Percentiles rank a stretch among this genome's conserved stretches.
Evolutionary conservation across 192 early-diverging fungal species (phyloP).

Genomic region (Backusella luteola): DNA sequence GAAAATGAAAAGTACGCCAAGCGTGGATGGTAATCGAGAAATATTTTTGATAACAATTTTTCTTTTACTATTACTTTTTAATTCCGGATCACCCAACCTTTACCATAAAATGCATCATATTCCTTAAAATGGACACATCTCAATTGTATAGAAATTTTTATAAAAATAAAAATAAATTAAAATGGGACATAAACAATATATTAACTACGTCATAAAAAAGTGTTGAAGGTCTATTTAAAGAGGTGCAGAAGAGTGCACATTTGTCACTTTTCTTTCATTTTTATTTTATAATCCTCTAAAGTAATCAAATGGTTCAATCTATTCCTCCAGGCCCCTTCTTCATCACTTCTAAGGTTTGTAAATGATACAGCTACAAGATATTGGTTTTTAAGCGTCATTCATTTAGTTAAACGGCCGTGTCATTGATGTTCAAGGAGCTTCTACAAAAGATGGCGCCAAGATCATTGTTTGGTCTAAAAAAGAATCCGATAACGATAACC

Average conservation of each 20-base stretch:
- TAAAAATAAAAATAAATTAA: not conserved
- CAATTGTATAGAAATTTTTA: constrained; percentile 3
- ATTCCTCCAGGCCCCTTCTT: constrained; percentile 12
- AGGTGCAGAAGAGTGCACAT: not conserved
- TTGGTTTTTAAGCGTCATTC: not conserved
- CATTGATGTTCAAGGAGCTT: constrained; percentile 22
- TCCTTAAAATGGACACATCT: not conserved
- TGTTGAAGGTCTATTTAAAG: not conserved
- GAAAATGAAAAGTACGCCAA: constrained; percentile 25
- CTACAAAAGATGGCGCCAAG: constrained; percentile 19
- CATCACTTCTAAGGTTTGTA: constrained; percentile 11
- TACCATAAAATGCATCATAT: constrained; percentile 5
- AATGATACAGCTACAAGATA: not conserved
- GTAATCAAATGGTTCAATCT: constrained; percentile 2
- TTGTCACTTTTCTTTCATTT: not conserved
- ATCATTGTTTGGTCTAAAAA: constrained; percentile 25
- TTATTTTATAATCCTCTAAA: not conserved
- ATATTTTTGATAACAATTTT: not conserved
- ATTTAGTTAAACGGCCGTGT: constrained; percentile 24
- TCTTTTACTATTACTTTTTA: not conserved
- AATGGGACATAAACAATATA: not conserved
- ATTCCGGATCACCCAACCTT: not conserved
- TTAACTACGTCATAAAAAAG: not conserved
- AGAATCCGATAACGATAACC: constrained; percentile 6
- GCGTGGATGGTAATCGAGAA: constrained; percentile 27